Conservation (phyloP, 495 filamentous ascomycete genomes). For the Penicillium tannophilum region DNA sequence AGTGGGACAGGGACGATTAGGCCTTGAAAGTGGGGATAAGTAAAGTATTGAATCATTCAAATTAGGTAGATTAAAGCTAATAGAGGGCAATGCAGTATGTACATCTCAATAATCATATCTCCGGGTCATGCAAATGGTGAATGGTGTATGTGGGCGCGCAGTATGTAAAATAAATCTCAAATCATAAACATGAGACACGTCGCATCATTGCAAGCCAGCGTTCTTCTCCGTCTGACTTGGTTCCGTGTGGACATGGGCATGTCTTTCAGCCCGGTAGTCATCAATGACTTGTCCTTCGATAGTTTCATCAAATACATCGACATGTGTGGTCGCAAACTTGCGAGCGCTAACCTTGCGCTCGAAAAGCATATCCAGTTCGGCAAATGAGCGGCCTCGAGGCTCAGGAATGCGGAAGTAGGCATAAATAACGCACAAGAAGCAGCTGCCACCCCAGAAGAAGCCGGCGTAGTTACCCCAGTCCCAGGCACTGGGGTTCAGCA, state of each 20-base stretch:
- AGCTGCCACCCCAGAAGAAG: conserved; percentile 81
- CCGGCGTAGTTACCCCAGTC: conserved; percentile 76
- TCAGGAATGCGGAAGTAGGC: conserved; percentile 77
- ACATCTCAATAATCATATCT: conserved; percentile 27
- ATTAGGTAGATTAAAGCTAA: conserved; percentile 14
- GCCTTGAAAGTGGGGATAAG: background rate
- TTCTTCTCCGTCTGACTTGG: conserved; percentile 33
- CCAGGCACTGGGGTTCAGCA: conserved; percentile 75
- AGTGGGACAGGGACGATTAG: too few species aligned
- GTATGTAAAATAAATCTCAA: background rate
- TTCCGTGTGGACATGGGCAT: conserved; percentile 33
- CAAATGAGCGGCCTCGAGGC: conserved; percentile 68
- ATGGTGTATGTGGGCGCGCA: background rate
- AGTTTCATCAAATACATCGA: conserved; percentile 67
- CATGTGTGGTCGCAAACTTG: conserved; percentile 65
- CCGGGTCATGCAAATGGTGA: background rate
- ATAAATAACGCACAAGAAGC: conserved; percentile 73
- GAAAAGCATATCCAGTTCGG: conserved; percentile 75
- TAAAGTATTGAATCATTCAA: conserved; percentile 7
- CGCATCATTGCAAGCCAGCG: conserved; percentile 12
- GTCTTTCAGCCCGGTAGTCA: conserved; percentile 43
- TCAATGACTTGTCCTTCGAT: conserved; percentile 53
- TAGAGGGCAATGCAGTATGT: conserved; percentile 13
- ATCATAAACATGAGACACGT: conserved; percentile 13
- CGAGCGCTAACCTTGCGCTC: conserved; percentile 64